Evolutionary conservation across 2,329 filamentous ascomycete genomes (phyloP), one percentile per base, ranked within the genome.

Genomic region (Herpotrichia juniperi): DNA sequence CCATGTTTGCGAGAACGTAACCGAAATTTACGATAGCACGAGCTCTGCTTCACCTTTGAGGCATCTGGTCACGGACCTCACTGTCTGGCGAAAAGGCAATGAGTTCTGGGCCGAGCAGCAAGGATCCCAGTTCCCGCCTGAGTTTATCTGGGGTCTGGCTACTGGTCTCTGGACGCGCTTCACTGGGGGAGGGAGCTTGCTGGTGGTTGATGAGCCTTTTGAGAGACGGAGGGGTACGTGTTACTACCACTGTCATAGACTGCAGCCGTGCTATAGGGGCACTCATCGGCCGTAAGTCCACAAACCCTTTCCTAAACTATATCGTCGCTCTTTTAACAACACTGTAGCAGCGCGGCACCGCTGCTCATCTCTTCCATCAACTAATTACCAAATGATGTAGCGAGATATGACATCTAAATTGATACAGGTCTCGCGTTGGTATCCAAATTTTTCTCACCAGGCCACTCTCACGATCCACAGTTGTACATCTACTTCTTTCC

Each of bases 221-320:
- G 25, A 40, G 4, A 22, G 17, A 17, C 19, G 9, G 14, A 30
- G 22, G 12, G 42, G 48, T 12, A 28, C 30, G 22, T 54, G 51
- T 30, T 34, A 43, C 12, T 54, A 54, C 22, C 51, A 54, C 14
- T 50, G 51, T 31, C 47, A 54, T 46, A 28, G 24, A 22, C n/a
- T n/a, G n/a, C n/a, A n/a, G n/a, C n/a, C n/a, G n/a, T n/a, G n/a
- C n/a, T n/a, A n/a, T n/a, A n/a, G n/a, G n/a, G n/a, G n/a, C n/a
- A n/a, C n/a, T n/a, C n/a, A n/a, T n/a, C n/a, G n/a, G n/a, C n/a
- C n/a, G n/a, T n/a, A n/a, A n/a, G n/a, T n/a, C n/a, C n/a, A n/a
- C n/a, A n/a, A n/a, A n/a, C n/a, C n/a, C n/a, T n/a, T n/a, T n/a
- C n/a, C n/a, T n/a, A n/a, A n/a, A n/a, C n/a, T n/a, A n/a, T n/a